Percentiles rank a stretch among this genome's conserved stretches.
Conservation (phyloP, 805 yeast genomes). For the Hemisphaericaspora nanyangensis region DNA sequence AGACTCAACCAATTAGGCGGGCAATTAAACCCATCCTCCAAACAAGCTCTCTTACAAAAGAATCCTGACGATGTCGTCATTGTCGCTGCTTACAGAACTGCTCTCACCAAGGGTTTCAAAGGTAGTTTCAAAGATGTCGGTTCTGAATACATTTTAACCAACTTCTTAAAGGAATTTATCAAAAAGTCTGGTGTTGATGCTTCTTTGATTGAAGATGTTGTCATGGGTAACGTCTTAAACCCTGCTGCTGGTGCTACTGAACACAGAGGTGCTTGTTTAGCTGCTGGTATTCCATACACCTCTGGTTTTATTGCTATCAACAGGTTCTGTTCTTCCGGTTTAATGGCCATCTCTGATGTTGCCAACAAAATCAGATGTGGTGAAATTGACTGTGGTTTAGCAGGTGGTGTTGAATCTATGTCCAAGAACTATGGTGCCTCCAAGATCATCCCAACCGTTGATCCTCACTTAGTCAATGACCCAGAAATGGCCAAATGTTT, state of each 20-base stretch:
- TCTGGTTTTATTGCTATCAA: conserved; percentile 80
- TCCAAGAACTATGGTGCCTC: conserved; percentile 82
- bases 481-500: conserved; percentile 57
- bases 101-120: conserved; percentile 81
- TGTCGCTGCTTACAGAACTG: conserved; percentile 87
- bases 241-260: conserved; percentile 93
- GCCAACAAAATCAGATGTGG: conserved; percentile 86
- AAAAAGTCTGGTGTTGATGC: conserved; percentile 48
- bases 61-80: conserved; percentile 87
- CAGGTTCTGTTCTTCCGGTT: conserved; percentile 93
- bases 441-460: conserved; percentile 50
- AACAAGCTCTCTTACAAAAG: conserved; percentile 46
- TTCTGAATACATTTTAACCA: conserved; percentile 71
- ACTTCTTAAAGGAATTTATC: conserved; percentile 61
- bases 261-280: conserved; percentile 86
- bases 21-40: conserved; percentile 39
- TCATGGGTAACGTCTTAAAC: conserved; percentile 88
- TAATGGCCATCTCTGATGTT: conserved; percentile 84
- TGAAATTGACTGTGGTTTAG: conserved; percentile 88
- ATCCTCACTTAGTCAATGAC: conserved; percentile 30
- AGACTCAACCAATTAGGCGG: conserved; percentile 46
- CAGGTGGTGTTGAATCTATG: conserved; percentile 94
- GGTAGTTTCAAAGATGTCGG: conserved; percentile 82
- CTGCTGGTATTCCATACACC: conserved; percentile 83
- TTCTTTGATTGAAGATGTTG: conserved; percentile 71